phyloP scores from a whole-genome alignment of 2,329 filamentous ascomycete genomes.

The Zymoseptoria tritici region DNA sequence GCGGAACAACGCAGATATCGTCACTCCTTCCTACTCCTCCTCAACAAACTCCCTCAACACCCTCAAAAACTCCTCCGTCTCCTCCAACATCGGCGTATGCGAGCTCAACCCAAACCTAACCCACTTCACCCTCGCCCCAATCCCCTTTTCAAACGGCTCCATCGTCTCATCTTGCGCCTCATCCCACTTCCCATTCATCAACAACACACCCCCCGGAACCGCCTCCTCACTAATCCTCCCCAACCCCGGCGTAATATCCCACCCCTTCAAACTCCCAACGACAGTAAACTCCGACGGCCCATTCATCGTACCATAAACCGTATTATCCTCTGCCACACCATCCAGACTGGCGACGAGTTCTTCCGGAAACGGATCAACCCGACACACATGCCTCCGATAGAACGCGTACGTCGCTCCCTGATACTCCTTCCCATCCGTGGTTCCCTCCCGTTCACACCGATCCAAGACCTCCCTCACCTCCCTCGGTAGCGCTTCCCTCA shows the following conservation, averaged over 20 bases:
- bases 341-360: constrained; percentile 20
- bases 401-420: constrained; percentile 23
- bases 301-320: constrained; percentile 29
- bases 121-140: constrained; percentile 35
- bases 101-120: constrained; percentile 24
- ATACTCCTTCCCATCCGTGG: constrained; percentile 22
- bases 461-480: constrained; percentile 23
- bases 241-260: constrained; percentile 28
- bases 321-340: constrained; percentile 26
- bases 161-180: constrained; percentile 29
- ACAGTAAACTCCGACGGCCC: constrained; percentile 24
- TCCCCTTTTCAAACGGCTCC: constrained; percentile 30
- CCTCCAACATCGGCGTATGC: constrained; percentile 31
- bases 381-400: constrained; percentile 24
- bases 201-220: constrained; percentile 22
- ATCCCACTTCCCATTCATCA: constrained; percentile 37
- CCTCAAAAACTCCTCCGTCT: constrained; percentile 28
- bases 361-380: constrained; percentile 23
- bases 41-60: constrained; percentile 28
- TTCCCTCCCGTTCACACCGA: constrained; percentile 19
- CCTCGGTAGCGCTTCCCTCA: constrained; percentile 19
- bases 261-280: constrained; percentile 33
- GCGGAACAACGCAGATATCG: too few species aligned
- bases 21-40: background rate
- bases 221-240: constrained; percentile 32